These are phyloP conservation scores for Phylloporus gajari DNA, from an alignment of 1,284 basidiomycete genomes.

Conservation along the genomic window DNA sequence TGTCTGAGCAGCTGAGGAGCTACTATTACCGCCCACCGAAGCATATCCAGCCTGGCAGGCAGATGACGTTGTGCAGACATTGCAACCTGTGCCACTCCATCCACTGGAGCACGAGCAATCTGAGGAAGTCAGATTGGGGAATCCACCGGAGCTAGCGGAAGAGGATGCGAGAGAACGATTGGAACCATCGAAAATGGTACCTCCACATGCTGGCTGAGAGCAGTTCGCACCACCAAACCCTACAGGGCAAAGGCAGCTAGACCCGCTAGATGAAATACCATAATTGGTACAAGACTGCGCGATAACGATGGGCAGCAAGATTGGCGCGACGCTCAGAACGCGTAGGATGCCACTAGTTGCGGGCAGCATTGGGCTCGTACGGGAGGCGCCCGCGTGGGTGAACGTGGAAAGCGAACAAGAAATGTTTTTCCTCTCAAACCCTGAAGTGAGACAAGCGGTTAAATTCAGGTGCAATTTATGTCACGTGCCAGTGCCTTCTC, in stretches of 20 bases:
- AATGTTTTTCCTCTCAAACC: neutral
- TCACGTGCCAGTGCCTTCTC: neutral
- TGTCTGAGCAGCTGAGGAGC: slow-evolving; percentile 29
- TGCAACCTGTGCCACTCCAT: slow-evolving; percentile 83
- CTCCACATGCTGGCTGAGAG: slow-evolving; percentile 77
- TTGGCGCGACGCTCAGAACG: slow-evolving; percentile 19
- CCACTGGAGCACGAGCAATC: slow-evolving; percentile 74
- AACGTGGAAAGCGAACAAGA: neutral
- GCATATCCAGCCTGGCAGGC: slow-evolving; percentile 70
- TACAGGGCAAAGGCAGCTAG: slow-evolving; percentile 76
- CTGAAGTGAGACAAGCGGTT: neutral
- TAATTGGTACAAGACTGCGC: slow-evolving; percentile 78
- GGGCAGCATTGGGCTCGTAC: slow-evolving; percentile 18
- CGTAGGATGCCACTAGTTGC: slow-evolving; percentile 11
- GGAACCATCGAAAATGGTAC: slow-evolving; percentile 78
- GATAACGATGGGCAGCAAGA: slow-evolving; percentile 27
- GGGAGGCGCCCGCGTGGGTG: neutral
- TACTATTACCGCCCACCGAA: slow-evolving; percentile 50
- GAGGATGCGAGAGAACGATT: slow-evolving; percentile 58
- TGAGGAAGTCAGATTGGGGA: slow-evolving; percentile 70
- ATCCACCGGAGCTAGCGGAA: slow-evolving; percentile 53
- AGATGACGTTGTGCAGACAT: slow-evolving; percentile 71
- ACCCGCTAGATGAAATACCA: slow-evolving; percentile 59
- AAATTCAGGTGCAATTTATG: neutral
- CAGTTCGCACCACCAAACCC: slow-evolving; percentile 82